These are phyloP conservation scores for Colletotrichum somersetense DNA, from an alignment of 2,329 filamentous ascomycete genomes.

Conservation along the genomic window DNA sequence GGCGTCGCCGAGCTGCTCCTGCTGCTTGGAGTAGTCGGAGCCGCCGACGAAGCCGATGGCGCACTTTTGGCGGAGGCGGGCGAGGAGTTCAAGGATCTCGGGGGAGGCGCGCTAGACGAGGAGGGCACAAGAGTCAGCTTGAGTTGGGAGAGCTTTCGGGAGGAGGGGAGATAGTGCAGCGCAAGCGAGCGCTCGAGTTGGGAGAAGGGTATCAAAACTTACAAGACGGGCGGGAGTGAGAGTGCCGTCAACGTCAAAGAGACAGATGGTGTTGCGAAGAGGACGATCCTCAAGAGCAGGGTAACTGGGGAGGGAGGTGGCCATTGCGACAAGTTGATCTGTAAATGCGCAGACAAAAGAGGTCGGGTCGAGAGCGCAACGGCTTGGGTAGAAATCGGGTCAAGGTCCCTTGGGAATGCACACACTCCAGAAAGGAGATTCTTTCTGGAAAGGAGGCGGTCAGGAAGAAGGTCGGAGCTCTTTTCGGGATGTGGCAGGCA, in stretches of 20 bases:
- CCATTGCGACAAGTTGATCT: slow-evolving; percentile 30
- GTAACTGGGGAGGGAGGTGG: slow-evolving; percentile 58
- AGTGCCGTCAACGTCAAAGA: slow-evolving; percentile 97
- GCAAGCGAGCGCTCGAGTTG: background rate
- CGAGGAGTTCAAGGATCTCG: slow-evolving; percentile 86
- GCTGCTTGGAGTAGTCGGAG: slow-evolving; percentile 91
- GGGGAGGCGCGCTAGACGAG: slow-evolving; percentile 72
- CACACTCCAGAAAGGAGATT: background rate
- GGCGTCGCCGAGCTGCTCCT: slow-evolving; percentile 87
- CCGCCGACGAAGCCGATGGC: slow-evolving; percentile 95
- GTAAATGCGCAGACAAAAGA: background rate
- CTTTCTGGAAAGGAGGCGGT: slow-evolving; percentile 2
- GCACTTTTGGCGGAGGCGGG: slow-evolving; percentile 84
- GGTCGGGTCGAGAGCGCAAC: background rate
- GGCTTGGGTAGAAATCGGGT: slow-evolving; percentile 1
- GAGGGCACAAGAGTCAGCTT: slow-evolving; percentile 41
- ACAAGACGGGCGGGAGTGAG: slow-evolving; percentile 86
- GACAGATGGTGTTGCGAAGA: slow-evolving; percentile 90
- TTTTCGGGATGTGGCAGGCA: slow-evolving; percentile 35
- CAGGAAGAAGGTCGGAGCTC: slow-evolving; percentile 22
- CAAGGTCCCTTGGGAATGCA: background rate
- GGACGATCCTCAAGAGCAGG: slow-evolving; percentile 86
- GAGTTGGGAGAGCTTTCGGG: background rate
- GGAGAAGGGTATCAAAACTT: slow-evolving; percentile 48
- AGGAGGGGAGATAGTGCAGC: background rate